phyloP scores from a whole-genome alignment of 2,329 filamentous ascomycete species.

The Fusarium metavorans region DNA sequence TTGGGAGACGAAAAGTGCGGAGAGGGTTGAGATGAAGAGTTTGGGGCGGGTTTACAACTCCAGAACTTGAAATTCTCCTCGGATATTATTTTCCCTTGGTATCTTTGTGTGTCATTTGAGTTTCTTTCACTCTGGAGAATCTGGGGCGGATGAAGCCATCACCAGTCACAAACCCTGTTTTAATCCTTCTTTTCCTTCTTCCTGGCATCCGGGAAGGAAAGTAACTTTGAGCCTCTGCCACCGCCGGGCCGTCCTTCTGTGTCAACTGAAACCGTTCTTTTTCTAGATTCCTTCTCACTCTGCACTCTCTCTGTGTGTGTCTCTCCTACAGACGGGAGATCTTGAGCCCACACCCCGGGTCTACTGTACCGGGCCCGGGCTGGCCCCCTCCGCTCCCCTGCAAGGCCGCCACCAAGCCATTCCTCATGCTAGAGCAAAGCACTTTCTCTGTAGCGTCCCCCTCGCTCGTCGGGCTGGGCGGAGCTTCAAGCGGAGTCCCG shows the following conservation, averaged over 20 bases:
- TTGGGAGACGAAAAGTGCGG: not conserved
- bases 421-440: not conserved
- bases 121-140: not conserved
- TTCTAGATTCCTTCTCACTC: not conserved
- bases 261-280: not conserved
- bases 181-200: not conserved
- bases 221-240: not conserved
- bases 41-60: not conserved
- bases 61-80: not conserved
- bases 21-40: slow-evolving; percentile 8
- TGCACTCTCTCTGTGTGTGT: not conserved
- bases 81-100: slow-evolving; percentile 1
- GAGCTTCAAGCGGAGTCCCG: slow-evolving; percentile 4
- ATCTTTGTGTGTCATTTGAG: not conserved
- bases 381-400: not conserved
- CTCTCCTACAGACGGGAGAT: not conserved
- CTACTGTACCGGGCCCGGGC: not conserved
- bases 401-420: not conserved
- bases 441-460: not conserved
- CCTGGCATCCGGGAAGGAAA: not conserved
- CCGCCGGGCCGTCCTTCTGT: not conserved
- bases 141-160: slow-evolving; percentile 4
- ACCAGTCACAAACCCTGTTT: not conserved
- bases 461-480: not conserved
- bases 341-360: not conserved